Percentiles rank a stretch among this genome's conserved stretches.
phyloP scores from a whole-genome alignment of 2,329 filamentous ascomycete genomes.

The Xylaria hypoxylon region DNA sequence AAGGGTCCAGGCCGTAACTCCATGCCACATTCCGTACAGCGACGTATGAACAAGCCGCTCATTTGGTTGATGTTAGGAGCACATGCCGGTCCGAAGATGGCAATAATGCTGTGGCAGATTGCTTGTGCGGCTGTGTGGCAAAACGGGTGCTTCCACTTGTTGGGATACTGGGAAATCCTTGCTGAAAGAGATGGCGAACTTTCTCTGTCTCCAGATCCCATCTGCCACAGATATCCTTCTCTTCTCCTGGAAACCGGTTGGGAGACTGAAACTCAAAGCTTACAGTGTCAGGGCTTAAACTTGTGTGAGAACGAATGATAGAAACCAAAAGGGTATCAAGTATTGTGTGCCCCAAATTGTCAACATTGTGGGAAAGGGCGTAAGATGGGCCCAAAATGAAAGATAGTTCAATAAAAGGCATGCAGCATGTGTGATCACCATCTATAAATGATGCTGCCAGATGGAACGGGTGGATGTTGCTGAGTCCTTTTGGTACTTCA shows the following conservation, averaged over 20 bases:
- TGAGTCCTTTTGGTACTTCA: neutral
- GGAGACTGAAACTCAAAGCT: slow-evolving; percentile 46
- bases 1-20: slow-evolving; percentile 52
- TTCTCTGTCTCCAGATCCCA: slow-evolving; percentile 56
- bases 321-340: slow-evolving; percentile 54
- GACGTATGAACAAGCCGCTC: slow-evolving; percentile 44
- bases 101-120: slow-evolving; percentile 52
- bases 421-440: slow-evolving; percentile 52
- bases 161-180: slow-evolving; percentile 49
- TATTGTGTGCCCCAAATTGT: slow-evolving; percentile 54
- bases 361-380: slow-evolving; percentile 33
- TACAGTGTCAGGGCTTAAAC: slow-evolving; percentile 43
- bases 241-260: slow-evolving; percentile 53
- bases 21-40: slow-evolving; percentile 47
- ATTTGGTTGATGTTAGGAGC: slow-evolving; percentile 34
- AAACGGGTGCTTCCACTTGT: slow-evolving; percentile 58
- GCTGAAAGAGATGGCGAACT: slow-evolving; percentile 48
- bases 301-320: slow-evolving; percentile 54
- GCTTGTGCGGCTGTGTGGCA: slow-evolving; percentile 57
- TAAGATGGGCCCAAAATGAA: slow-evolving; percentile 15
- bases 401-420: slow-evolving; percentile 30
- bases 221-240: slow-evolving; percentile 57
- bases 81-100: slow-evolving; percentile 38
- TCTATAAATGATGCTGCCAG: slow-evolving; percentile 54
- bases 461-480: slow-evolving; percentile 50